Evolutionary conservation across 1,284 basidiomycete genomes (phyloP).

Genomic region (Ustilago nuda): DNA sequence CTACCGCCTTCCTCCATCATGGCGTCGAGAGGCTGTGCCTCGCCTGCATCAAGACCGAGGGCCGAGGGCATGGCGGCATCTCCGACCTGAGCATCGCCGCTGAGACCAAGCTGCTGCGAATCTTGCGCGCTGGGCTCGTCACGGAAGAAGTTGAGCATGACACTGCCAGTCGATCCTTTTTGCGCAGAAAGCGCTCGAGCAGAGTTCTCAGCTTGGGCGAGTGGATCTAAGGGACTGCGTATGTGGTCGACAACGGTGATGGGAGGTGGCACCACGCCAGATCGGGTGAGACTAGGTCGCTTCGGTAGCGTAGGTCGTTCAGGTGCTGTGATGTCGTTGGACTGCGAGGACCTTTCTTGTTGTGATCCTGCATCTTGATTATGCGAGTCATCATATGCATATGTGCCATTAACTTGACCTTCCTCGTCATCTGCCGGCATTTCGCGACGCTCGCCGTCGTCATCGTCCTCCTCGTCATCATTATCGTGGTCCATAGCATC

Average conservation of each 20-base stretch:
- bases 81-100: conserved; percentile 27
- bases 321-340: background rate
- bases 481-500: conserved; percentile 24
- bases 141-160: conserved; percentile 53
- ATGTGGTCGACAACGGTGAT: conserved; percentile 30
- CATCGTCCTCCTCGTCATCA: conserved; percentile 21
- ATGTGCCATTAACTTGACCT: background rate
- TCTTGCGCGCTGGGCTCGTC: conserved; percentile 31
- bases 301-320: conserved; percentile 47
- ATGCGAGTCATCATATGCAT: background rate
- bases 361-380: background rate
- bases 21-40: conserved; percentile 24
- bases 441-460: conserved; percentile 15
- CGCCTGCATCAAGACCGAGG: conserved; percentile 44
- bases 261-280: conserved; percentile 52
- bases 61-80: conserved; percentile 44
- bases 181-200: conserved; percentile 40
- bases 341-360: conserved; percentile 2
- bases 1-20: conserved; percentile 27
- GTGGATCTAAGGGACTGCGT: conserved; percentile 28
- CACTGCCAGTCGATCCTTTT: conserved; percentile 41
- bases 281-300: conserved; percentile 58
- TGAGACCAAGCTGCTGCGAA: conserved; percentile 20
- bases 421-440: background rate
- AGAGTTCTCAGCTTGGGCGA: conserved; percentile 39